Conservation (phyloP, 2,329 filamentous ascomycete genomes). For the Talaromyces sp. region DNA sequence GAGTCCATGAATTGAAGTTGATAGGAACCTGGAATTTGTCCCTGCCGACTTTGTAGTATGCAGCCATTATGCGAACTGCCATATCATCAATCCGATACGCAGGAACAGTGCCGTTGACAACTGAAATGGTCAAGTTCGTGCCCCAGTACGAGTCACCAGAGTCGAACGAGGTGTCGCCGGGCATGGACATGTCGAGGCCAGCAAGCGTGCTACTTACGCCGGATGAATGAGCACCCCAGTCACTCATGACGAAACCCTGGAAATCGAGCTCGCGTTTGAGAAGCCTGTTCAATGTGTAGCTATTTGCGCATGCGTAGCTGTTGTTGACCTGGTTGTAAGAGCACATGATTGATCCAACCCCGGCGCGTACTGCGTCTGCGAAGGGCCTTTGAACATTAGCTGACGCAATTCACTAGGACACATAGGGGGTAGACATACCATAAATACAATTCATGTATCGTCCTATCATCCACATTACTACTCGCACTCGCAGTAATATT, state of each 20-base stretch:
- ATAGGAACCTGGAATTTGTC: conserved; percentile 53
- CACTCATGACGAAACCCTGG: conserved; percentile 65
- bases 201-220: conserved; percentile 63
- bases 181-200: conserved; percentile 81
- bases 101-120: conserved; percentile 85
- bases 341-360: conserved; percentile 67
- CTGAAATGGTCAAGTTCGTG: conserved; percentile 77
- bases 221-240: conserved; percentile 75
- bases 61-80: conserved; percentile 72
- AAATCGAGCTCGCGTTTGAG: conserved; percentile 74
- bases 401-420: too few species aligned
- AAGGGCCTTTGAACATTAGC: conserved; percentile 49
- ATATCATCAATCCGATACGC: conserved; percentile 88
- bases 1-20: conserved; percentile 88
- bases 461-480: conserved; percentile 62
- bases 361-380: conserved; percentile 63
- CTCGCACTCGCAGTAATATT: conserved; percentile 61
- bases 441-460: conserved; percentile 63
- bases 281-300: conserved; percentile 57
- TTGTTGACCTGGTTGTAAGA: conserved; percentile 72
- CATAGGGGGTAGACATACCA: conserved; percentile 54
- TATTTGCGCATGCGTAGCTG: conserved; percentile 65
- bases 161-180: conserved; percentile 75
- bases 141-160: conserved; percentile 75
- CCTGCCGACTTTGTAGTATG: conserved; percentile 62